These are phyloP conservation scores for Calocybe gambosa DNA, from an alignment of 1,284 basidiomycete species.

Conservation along the genomic window DNA sequence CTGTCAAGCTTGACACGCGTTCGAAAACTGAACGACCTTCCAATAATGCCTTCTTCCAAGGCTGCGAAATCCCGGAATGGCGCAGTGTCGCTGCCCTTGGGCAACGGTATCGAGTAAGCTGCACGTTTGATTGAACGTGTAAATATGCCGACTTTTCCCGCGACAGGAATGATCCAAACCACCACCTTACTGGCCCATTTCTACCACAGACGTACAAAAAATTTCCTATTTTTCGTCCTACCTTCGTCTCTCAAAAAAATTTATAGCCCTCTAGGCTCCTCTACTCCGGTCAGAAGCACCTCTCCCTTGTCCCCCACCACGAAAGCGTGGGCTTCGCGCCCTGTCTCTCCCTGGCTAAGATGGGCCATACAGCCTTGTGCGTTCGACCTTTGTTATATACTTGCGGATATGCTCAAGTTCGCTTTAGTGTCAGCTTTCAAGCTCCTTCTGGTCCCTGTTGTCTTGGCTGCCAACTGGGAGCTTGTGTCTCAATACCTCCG, in stretches of 20 bases:
- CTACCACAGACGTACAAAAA: slow-evolving; percentile 53
- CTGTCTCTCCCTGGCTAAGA: slow-evolving; percentile 31
- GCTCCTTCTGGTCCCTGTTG: slow-evolving; percentile 65
- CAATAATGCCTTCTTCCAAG: slow-evolving; percentile 3
- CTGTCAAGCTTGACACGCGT: too few relatives aligned
- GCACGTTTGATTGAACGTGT: slow-evolving; percentile 2
- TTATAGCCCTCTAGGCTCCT: slow-evolving; percentile 36
- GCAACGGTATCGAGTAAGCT: slow-evolving; percentile 30
- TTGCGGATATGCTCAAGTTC: slow-evolving; percentile 1
- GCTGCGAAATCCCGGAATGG: slow-evolving; percentile 7
- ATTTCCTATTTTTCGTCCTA: background rate
- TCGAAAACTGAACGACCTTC: too few relatives aligned
- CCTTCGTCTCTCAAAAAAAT: slow-evolving; percentile 1
- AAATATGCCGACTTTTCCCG: slow-evolving; percentile 1
- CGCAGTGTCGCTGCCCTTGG: slow-evolving; percentile 9
- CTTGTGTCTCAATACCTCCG: slow-evolving; percentile 44
- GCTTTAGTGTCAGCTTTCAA: slow-evolving; percentile 61
- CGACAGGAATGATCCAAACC: slow-evolving; percentile 42
- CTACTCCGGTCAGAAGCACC: slow-evolving; percentile 29
- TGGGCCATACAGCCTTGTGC: slow-evolving; percentile 77
- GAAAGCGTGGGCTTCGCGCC: slow-evolving; percentile 10
- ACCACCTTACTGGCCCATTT: slow-evolving; percentile 58
- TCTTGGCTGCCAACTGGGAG: slow-evolving; percentile 74
- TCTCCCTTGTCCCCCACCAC: slow-evolving; percentile 23
- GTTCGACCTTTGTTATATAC: slow-evolving; percentile 17